Percentiles rank a stretch among this genome's conserved stretches.
phyloP scores from a whole-genome alignment of 805 yeast species.

The Candida ortonii region DNA sequence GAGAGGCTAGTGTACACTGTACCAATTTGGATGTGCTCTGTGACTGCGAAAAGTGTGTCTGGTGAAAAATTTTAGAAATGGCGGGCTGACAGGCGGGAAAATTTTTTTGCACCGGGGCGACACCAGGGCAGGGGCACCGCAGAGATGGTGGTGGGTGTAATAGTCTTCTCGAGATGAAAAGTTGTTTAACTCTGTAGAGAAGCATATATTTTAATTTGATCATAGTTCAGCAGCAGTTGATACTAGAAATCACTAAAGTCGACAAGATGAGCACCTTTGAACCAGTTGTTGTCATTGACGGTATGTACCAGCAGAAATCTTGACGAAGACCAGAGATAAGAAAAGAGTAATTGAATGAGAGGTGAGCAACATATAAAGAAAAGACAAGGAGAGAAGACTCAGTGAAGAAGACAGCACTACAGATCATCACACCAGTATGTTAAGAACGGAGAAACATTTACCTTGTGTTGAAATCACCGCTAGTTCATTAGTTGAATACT shows the following conservation, averaged over 20 bases:
- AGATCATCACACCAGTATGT: too few relatives aligned
- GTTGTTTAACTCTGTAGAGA: too few relatives aligned
- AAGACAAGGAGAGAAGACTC: too few relatives aligned
- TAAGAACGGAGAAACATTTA: too few relatives aligned
- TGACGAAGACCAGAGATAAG: too few relatives aligned
- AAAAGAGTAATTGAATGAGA: background rate
- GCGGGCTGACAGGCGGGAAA: slow-evolving; percentile 5
- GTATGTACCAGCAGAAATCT: too few relatives aligned
- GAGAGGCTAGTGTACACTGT: too few relatives aligned
- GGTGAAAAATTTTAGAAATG: slow-evolving; percentile 5
- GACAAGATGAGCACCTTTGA: slow-evolving; percentile 76
- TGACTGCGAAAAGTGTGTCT: slow-evolving; percentile 10
- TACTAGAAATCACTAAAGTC: slow-evolving; percentile 13
- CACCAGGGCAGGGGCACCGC: slow-evolving; percentile 2
- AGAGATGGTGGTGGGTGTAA: slow-evolving; percentile 3
- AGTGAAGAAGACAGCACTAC: too few relatives aligned
- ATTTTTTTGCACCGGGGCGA: slow-evolving; percentile 4
- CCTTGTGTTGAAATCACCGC: too few relatives aligned
- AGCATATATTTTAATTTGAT: too few relatives aligned
- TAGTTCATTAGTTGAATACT: too few relatives aligned
- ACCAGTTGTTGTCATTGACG: slow-evolving; percentile 98
- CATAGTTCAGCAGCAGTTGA: slow-evolving; percentile 9
- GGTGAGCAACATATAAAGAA: too few relatives aligned
- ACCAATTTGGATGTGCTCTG: slow-evolving; percentile 10
- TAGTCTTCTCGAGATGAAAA: background rate